Evolutionary conservation across 2,329 filamentous ascomycete genomes (phyloP).

Genomic region (Arthrobotrys pseudoclavata): DNA sequence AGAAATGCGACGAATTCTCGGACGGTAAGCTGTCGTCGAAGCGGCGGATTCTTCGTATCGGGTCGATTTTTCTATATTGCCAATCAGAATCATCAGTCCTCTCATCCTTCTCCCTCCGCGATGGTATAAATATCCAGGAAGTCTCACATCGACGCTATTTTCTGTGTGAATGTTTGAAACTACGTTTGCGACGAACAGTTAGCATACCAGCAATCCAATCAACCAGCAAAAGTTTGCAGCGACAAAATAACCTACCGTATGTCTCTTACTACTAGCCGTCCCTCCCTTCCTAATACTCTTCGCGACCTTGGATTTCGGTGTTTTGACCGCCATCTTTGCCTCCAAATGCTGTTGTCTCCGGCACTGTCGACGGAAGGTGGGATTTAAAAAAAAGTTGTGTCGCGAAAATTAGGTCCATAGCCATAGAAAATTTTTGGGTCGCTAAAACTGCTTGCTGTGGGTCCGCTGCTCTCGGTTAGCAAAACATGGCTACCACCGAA

Average conservation of each 20-base stretch:
- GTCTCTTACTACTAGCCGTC: slow-evolving; percentile 61
- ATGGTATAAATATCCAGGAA: not conserved
- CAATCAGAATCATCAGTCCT: not conserved
- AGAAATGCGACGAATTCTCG: slow-evolving; percentile 86
- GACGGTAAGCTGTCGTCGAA: slow-evolving; percentile 85
- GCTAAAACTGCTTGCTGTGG: slow-evolving; percentile 32
- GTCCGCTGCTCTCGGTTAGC: slow-evolving; percentile 44
- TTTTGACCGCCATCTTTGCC: slow-evolving; percentile 51
- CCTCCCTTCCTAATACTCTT: slow-evolving; percentile 61
- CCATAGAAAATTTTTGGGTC: slow-evolving; percentile 48
- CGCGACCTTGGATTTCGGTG: slow-evolving; percentile 44
- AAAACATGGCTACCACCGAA: slow-evolving; percentile 47
- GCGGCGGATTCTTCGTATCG: slow-evolving; percentile 87
- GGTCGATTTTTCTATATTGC: slow-evolving; percentile 77
- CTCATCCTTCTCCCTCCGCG: not conserved
- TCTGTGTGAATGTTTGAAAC: slow-evolving; percentile 64
- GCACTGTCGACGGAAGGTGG: slow-evolving; percentile 14
- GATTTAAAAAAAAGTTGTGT: slow-evolving; percentile 32
- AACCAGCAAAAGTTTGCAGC: not conserved
- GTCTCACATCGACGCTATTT: slow-evolving; percentile 63
- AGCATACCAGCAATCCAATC: slow-evolving; percentile 2
- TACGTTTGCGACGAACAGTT: slow-evolving; percentile 37
- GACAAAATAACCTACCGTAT: slow-evolving; percentile 59
- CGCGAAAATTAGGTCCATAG: slow-evolving; percentile 44
- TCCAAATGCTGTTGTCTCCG: slow-evolving; percentile 18